Evolutionary conservation across 108 stramenopile species (phyloP).

Genomic region (Fragilaria crotonensis): DNA sequence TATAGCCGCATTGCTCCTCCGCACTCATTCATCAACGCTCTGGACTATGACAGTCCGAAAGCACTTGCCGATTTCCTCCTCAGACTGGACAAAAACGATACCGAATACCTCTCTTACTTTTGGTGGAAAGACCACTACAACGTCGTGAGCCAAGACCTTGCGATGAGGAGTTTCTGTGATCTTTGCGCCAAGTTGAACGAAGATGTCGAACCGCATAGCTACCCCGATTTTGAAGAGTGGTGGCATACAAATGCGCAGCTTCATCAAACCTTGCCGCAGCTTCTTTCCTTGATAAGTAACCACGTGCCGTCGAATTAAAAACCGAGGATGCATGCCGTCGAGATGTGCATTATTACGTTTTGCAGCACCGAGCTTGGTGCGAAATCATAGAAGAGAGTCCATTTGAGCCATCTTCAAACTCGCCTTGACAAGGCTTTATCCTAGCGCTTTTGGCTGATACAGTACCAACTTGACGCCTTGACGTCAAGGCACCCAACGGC

Average conservation of each 20-base stretch:
- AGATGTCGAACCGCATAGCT: not conserved
- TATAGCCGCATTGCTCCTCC: slow-evolving; percentile 22
- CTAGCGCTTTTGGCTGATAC: too few species aligned
- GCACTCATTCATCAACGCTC: slow-evolving; percentile 18
- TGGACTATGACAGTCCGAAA: slow-evolving; percentile 12
- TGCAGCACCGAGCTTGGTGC: too few species aligned
- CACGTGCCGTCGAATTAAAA: too few species aligned
- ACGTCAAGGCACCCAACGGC: too few species aligned
- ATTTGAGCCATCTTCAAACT: too few species aligned
- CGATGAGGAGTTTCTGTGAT: not conserved
- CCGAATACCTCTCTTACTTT: slow-evolving; percentile 24
- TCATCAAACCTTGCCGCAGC: too few species aligned
- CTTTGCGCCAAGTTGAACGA: not conserved
- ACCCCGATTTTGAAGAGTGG: not conserved
- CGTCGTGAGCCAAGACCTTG: not conserved
- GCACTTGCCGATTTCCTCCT: slow-evolving; percentile 16
- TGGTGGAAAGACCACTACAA: slow-evolving; percentile 29
- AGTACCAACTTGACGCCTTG: too few species aligned
- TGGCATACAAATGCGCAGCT: not conserved
- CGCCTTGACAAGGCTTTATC: too few species aligned
- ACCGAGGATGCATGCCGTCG: too few species aligned
- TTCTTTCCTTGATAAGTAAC: too few species aligned
- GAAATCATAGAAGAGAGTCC: too few species aligned
- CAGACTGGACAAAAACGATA: slow-evolving; percentile 8
- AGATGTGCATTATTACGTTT: too few species aligned